A percentile compares a stretch with the other conserved stretches of the same genome.
phyloP scores from a whole-genome alignment of 1,284 basidiomycete species.

The Heterobasidion irregulare region DNA sequence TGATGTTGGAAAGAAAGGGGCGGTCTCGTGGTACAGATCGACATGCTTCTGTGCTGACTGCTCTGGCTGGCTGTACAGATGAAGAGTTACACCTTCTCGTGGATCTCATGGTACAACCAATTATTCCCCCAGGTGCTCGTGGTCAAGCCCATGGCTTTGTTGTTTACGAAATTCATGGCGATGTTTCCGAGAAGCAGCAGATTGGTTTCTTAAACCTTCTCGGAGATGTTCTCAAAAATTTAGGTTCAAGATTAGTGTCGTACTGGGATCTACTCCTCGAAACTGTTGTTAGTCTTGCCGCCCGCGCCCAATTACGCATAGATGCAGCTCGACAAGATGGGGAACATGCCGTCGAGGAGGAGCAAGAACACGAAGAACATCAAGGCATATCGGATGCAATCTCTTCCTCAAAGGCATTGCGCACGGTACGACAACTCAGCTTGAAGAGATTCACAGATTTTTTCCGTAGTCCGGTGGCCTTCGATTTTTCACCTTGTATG shows the following conservation, averaged over 20 bases:
- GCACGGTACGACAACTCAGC: constrained; percentile 74
- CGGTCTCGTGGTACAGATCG: constrained; percentile 68
- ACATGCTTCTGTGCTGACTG: constrained; percentile 68
- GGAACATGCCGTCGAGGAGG: constrained; percentile 21
- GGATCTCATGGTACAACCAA: constrained; percentile 86
- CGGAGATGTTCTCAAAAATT: constrained; percentile 74
- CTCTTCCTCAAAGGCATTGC: constrained; percentile 34
- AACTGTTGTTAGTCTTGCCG: constrained; percentile 57
- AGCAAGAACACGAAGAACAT: constrained; percentile 23
- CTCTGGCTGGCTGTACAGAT: constrained; percentile 65
- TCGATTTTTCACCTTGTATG: constrained; percentile 75
- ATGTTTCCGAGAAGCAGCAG: constrained; percentile 61
- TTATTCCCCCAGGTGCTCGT: constrained; percentile 25
- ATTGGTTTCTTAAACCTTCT: constrained; percentile 80
- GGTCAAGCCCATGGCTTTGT: constrained; percentile 11
- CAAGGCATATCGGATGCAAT: constrained; percentile 17
- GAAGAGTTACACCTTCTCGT: constrained; percentile 76
- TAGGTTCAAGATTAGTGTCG: constrained; percentile 62
- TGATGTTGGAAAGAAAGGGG: constrained; percentile 81
- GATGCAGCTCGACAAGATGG: constrained; percentile 20
- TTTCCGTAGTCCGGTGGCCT: constrained; percentile 65
- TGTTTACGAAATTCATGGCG: constrained; percentile 18
- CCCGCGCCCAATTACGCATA: constrained; percentile 44
- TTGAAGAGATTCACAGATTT: constrained; percentile 87
- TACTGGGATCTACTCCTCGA: constrained; percentile 74